phyloP scores from a whole-genome alignment of 305 asterid species.

The Fraxinus albicans region DNA sequence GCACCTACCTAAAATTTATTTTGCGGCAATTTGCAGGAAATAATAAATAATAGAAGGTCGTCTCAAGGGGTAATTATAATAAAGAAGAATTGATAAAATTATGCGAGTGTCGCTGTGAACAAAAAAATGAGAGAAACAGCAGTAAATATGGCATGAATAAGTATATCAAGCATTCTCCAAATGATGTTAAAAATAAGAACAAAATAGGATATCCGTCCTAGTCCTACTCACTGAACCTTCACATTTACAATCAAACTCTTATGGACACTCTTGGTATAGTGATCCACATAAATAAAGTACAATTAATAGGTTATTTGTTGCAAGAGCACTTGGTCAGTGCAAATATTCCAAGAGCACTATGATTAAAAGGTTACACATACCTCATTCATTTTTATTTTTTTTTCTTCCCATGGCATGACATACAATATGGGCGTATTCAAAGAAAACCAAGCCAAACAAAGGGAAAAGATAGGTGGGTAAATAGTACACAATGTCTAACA shows the following conservation, averaged over 20 bases:
- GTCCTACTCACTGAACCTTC: background rate
- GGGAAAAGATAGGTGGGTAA: background rate
- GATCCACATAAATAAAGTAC: background rate
- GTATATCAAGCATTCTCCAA: background rate
- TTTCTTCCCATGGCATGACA: background rate
- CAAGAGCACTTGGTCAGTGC: background rate
- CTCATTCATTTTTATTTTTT: background rate
- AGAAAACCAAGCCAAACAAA: background rate
- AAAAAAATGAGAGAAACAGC: background rate
- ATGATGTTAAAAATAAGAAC: background rate
- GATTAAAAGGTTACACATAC: background rate
- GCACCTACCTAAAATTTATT: background rate
- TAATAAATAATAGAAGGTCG: background rate
- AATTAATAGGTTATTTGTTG: background rate
- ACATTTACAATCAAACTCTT: background rate
- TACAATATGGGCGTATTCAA: background rate
- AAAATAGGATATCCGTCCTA: background rate
- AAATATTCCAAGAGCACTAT: background rate
- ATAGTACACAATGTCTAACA: background rate
- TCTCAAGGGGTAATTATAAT: background rate
- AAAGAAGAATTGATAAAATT: background rate
- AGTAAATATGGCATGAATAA: background rate
- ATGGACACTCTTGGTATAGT: background rate
- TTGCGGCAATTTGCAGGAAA: background rate
- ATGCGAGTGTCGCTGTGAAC: background rate